Evolutionary conservation across 495 filamentous ascomycete species (phyloP).

Genomic region (Penicillium bovifimosum): DNA sequence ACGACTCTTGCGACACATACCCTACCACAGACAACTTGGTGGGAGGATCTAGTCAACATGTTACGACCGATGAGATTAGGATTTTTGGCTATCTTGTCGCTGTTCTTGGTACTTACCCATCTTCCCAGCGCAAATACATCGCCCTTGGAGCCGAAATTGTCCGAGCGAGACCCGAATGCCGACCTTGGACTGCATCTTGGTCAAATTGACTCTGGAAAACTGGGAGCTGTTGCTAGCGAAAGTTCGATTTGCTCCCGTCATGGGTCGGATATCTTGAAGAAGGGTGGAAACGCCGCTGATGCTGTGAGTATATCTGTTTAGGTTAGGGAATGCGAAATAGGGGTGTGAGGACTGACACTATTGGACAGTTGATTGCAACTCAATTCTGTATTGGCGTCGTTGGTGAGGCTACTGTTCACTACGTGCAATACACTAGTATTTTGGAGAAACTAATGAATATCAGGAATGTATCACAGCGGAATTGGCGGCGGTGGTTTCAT

Average conservation of each 20-base stretch:
- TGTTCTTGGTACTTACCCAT: constrained; percentile 21
- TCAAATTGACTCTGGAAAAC: constrained; percentile 31
- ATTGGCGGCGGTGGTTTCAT: constrained; percentile 89
- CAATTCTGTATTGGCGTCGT: constrained; percentile 71
- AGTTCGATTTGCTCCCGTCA: constrained; percentile 69
- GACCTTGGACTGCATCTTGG: background rate
- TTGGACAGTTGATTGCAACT: constrained; percentile 55
- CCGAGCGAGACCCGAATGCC: background rate
- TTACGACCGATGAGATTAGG: constrained; percentile 15
- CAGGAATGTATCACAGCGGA: constrained; percentile 80
- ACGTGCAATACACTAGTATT: background rate
- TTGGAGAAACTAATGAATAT: constrained; percentile 7
- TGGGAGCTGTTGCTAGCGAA: constrained; percentile 77
- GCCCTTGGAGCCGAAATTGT: constrained; percentile 19
- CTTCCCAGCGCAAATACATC: constrained; percentile 21
- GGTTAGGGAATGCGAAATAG: background rate
- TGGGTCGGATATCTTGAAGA: constrained; percentile 63
- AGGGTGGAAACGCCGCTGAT: constrained; percentile 72
- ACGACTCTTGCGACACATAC: background rate
- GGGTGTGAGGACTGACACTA: background rate
- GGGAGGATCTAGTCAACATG: constrained; percentile 4
- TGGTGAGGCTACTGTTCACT: constrained; percentile 36
- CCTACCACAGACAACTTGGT: background rate
- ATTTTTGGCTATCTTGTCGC: constrained; percentile 14
- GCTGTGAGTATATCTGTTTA: constrained; percentile 39